Evolutionary conservation across 1,284 basidiomycete genomes (phyloP).

Genomic region (Inonotus hispidus): DNA sequence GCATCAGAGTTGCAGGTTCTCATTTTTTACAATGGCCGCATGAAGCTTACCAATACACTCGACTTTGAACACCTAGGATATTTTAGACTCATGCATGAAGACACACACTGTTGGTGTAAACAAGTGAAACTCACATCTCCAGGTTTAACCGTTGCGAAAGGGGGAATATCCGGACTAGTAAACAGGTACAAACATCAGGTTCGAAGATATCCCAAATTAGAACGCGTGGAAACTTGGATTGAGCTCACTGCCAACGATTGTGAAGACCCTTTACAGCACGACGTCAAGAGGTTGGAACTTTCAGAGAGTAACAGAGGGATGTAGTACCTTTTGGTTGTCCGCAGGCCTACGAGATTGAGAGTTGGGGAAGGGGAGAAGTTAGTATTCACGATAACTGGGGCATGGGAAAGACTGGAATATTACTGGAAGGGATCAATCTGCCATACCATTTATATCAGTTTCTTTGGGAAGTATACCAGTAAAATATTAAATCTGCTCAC

Average conservation of each 20-base stretch:
- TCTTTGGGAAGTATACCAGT: neutral
- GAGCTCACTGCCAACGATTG: neutral
- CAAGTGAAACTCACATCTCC: slow-evolving; percentile 40
- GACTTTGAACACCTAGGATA: slow-evolving; percentile 59
- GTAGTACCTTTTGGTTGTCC: slow-evolving; percentile 52
- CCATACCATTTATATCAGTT: neutral
- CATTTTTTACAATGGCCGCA: neutral
- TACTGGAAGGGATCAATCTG: slow-evolving; percentile 53
- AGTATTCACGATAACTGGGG: neutral
- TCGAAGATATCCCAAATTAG: neutral
- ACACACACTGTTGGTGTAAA: neutral
- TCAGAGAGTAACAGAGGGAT: neutral
- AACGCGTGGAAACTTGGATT: neutral
- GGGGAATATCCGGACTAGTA: slow-evolving; percentile 61
- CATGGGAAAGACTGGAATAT: slow-evolving; percentile 15
- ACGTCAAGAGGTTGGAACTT: neutral
- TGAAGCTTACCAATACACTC: slow-evolving; percentile 55
- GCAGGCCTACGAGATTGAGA: slow-evolving; percentile 40
- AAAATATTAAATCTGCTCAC: slow-evolving; percentile 21
- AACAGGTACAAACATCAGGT: neutral
- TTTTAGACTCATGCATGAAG: neutral
- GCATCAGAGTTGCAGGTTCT: neutral
- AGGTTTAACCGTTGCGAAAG: slow-evolving; percentile 57
- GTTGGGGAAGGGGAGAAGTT: neutral
- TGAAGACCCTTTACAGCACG: neutral